Conservation (phyloP, 2,329 filamentous ascomycete genomes). For the Lasiodiplodia sp. region DNA sequence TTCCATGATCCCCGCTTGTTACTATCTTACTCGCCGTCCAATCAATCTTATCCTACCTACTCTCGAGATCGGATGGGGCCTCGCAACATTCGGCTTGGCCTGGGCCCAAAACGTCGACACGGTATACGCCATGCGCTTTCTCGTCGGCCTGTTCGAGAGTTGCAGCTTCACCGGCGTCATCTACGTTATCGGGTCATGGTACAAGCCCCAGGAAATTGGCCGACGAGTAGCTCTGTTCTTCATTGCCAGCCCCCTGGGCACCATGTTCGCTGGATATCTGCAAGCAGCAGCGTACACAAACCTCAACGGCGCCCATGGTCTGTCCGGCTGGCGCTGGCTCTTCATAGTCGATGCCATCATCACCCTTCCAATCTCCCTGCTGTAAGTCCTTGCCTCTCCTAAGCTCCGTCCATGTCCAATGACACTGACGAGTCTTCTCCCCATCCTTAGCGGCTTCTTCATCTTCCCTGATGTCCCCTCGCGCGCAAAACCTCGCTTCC, state of each 20-base stretch:
- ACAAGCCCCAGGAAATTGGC: constrained; percentile 47
- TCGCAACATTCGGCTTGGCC: constrained; percentile 38
- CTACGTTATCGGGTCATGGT: constrained; percentile 53
- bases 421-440: not conserved
- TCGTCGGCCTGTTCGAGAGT: constrained; percentile 43
- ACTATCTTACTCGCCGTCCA: constrained; percentile 43
- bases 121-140: constrained; percentile 45
- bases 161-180: constrained; percentile 47
- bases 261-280: constrained; percentile 46
- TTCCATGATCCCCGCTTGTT: constrained; percentile 52
- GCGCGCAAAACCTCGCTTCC: constrained; percentile 46
- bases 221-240: constrained; percentile 45
- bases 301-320: constrained; percentile 38
- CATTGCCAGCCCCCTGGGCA: constrained; percentile 41
- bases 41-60: constrained; percentile 37
- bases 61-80: constrained; percentile 37
- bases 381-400: not conserved
- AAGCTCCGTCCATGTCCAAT: not conserved
- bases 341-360: constrained; percentile 47
- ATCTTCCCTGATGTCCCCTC: constrained; percentile 50
- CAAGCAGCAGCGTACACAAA: constrained; percentile 44
- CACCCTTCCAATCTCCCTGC: constrained; percentile 47
- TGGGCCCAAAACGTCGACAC: constrained; percentile 32
- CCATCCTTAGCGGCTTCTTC: not conserved
- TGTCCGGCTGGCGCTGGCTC: constrained; percentile 41